Conservation (phyloP, 805 yeast genomes). For the Ogataea philodendri region DNA sequence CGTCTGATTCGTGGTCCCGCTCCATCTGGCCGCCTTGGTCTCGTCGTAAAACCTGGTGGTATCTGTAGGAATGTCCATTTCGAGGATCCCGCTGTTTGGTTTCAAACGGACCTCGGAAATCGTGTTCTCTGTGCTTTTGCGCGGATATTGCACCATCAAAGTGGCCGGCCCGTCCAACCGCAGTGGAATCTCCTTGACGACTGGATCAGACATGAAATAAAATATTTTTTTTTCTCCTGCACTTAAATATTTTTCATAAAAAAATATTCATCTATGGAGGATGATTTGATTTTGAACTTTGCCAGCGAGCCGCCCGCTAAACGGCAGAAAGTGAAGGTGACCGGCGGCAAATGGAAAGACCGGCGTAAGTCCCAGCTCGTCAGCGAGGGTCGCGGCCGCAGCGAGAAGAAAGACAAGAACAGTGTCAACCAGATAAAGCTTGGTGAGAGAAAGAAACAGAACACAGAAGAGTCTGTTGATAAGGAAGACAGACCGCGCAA, state of each 20-base stretch:
- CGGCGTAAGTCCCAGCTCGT: conserved; percentile 60
- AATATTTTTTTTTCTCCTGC: conserved; percentile 2
- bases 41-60: conserved; percentile 66
- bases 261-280: conserved; percentile 41
- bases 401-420: conserved; percentile 14
- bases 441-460: conserved; percentile 4
- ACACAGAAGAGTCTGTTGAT: background rate
- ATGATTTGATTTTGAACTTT: conserved; percentile 75
- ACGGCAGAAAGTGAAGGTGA: conserved; percentile 38
- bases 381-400: conserved; percentile 43
- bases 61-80: conserved; percentile 73
- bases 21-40: conserved; percentile 64
- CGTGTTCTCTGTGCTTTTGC: conserved; percentile 33
- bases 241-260: conserved; percentile 9
- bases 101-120: conserved; percentile 51
- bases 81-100: conserved; percentile 59
- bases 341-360: conserved; percentile 83
- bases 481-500: conserved; percentile 6
- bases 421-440: conserved; percentile 18
- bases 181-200: conserved; percentile 60
- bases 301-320: conserved; percentile 35
- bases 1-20: conserved; percentile 55
- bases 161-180: conserved; percentile 8
- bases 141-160: conserved; percentile 27
- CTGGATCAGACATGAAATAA: conserved; percentile 43